Evolutionary conservation across 495 filamentous ascomycete species (phyloP), one percentile per base, ranked within the genome.

Genomic region (Penicillium atrosanguineum): DNA sequence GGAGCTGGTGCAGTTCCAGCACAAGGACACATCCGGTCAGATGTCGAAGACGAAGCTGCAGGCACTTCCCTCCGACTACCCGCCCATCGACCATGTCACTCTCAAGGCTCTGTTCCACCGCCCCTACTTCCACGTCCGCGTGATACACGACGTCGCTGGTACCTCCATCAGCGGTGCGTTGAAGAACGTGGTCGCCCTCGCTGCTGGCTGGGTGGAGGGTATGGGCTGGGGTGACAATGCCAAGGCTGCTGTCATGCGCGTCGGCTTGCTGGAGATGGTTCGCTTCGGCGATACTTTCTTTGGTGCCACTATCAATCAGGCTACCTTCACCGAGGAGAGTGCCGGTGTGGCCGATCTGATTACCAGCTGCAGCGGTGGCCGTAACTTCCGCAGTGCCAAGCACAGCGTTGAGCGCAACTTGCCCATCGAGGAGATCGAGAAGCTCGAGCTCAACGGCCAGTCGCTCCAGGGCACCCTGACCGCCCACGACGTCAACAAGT

Each of bases 151-250:
- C 61, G 93, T 97, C 6, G 95, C 91, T 5, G 95, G 95, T 56
- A 92, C 96, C 9, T 96, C 94, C 12, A 88, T 99, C 48, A 88
- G 91, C 26, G 95, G 95, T 15, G 95, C 95, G 1, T 79, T 99
- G 48, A 99, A 99, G 76, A 99, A 99, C 73, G 88, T 99, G 55
- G 88, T 99, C 49, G 95, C 95, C 11, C 73, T 99, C 7, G 91
- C 92, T 3, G 91, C 94, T 7, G 95, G 95, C 48, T 97, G 94
- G 76, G 91, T 97, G 51, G 90, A 93, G 47, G 95, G 95, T 16
- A 82, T 93, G 57, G 91, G 92, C 53, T 99, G 95, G 95, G 95
- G 93, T 58, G 91, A 96, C 74, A 98, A 96, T 63, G 92, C 93
- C 44, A 97, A 97, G 74, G 90, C 94, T 38, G 94, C 94, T 19